A percentile compares a stretch with the other conserved stretches of the same genome.
phyloP scores from a whole-genome alignment of 768 basidiomycete genomes.

The Tylopilus plumbeoviolaceoides region DNA sequence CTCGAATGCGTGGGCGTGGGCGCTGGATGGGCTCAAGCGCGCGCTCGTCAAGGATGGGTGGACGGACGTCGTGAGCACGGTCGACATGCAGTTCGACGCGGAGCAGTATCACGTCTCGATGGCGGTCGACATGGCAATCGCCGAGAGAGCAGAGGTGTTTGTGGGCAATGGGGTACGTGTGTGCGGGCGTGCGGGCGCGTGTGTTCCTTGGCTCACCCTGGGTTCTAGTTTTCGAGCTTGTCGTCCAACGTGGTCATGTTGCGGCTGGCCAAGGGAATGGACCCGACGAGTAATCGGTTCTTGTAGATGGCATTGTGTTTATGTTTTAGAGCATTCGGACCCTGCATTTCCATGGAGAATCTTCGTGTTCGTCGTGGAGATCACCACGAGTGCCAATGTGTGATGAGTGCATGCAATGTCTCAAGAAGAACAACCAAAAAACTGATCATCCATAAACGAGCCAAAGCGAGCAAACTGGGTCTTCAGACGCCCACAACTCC shows the following conservation, averaged over 20 bases:
- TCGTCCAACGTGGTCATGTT: constrained; percentile 49
- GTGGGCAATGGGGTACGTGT: constrained; percentile 56
- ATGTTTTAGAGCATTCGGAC: neutral
- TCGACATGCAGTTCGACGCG: constrained; percentile 39
- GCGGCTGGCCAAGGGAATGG: constrained; percentile 42
- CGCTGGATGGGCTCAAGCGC: constrained; percentile 35
- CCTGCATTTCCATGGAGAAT: too few species aligned
- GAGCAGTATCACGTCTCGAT: constrained; percentile 46
- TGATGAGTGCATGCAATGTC: too few species aligned
- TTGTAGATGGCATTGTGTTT: constrained; percentile 32
- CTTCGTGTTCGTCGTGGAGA: too few species aligned
- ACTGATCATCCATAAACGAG: neutral
- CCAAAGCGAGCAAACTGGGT: too few species aligned
- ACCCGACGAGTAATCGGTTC: constrained; percentile 37
- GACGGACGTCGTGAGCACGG: constrained; percentile 42
- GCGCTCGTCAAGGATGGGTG: constrained; percentile 46
- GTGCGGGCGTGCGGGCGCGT: too few species aligned
- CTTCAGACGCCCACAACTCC: too few species aligned
- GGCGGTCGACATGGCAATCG: constrained; percentile 61
- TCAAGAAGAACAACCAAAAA: neutral
- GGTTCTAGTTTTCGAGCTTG: constrained; percentile 42
- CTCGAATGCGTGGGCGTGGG: constrained; percentile 48
- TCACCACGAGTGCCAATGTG: too few species aligned
- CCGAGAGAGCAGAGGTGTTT: constrained; percentile 54
- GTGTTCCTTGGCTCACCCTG: neutral